Evolutionary conservation across 208 protist genomes (phyloP).

Genomic region (Entamoeba invadens): DNA sequence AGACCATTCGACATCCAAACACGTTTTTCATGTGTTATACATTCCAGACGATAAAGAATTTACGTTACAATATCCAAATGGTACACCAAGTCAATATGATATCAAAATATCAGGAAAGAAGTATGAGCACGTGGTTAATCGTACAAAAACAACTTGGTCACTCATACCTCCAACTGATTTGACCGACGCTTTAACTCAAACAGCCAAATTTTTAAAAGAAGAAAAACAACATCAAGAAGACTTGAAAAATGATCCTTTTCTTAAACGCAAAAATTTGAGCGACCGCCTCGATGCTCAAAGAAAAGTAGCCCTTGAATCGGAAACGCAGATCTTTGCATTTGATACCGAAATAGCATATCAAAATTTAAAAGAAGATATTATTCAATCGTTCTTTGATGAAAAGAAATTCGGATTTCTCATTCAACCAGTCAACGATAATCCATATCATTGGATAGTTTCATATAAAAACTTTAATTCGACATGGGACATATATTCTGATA

Average conservation of each 20-base stretch:
- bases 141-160: neutral
- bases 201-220: neutral
- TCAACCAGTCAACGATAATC: neutral
- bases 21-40: too few relatives aligned
- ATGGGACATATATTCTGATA: neutral
- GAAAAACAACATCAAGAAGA: neutral
- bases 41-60: too few relatives aligned
- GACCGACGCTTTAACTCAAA: neutral
- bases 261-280: neutral
- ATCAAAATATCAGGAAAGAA: neutral
- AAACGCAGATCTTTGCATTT: neutral
- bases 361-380: neutral
- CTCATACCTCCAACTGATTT: neutral
- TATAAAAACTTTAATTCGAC: neutral
- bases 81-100: too few relatives aligned
- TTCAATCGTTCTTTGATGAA: neutral
- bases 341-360: neutral
- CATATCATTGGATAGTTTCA: neutral
- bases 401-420: neutral
- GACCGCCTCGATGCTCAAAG: neutral
- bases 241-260: neutral
- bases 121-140: neutral
- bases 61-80: too few relatives aligned
- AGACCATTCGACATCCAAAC: too few relatives aligned
- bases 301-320: neutral